phyloP scores from a whole-genome alignment of 2,329 filamentous ascomycete genomes.

The Tolypocladium pustulatum region DNA sequence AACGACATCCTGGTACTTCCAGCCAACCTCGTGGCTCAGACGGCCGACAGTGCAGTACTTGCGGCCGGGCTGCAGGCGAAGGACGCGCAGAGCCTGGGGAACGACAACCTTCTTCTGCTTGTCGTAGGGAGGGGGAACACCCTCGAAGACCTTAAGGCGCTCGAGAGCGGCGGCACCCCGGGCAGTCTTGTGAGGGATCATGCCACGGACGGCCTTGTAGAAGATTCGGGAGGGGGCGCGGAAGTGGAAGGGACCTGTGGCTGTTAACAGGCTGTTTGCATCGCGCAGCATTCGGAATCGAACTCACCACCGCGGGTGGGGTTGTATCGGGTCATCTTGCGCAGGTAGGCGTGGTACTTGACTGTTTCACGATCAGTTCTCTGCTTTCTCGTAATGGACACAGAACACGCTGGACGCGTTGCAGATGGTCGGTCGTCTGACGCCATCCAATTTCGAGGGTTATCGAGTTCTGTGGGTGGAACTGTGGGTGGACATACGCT shows the following conservation, averaged over 20 bases:
- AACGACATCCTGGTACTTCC: constrained; percentile 99
- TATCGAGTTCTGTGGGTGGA: constrained; percentile 1
- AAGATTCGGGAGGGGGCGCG: constrained; percentile 98
- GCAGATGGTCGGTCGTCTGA: background rate
- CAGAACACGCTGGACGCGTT: too few species aligned
- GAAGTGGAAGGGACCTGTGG: constrained; percentile 95
- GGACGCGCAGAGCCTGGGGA: constrained; percentile 91
- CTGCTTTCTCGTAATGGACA: constrained; percentile 5
- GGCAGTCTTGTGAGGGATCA: constrained; percentile 99
- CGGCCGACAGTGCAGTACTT: constrained; percentile 99
- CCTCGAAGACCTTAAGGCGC: constrained; percentile 99
- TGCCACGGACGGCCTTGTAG: constrained; percentile 99
- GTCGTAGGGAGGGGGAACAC: constrained; percentile 97
- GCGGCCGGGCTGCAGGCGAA: constrained; percentile 95
- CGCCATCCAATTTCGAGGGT: background rate
- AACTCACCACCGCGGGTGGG: constrained; percentile 89
- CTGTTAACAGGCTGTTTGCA: constrained; percentile 22
- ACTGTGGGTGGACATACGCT: constrained; percentile 66
- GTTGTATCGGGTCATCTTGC: constrained; percentile 99
- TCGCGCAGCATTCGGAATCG: constrained; percentile 2
- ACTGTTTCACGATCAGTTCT: constrained; percentile 56
- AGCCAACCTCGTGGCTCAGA: constrained; percentile 97
- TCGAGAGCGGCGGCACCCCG: constrained; percentile 93
- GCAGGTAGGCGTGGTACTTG: constrained; percentile 99
- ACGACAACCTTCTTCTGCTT: constrained; percentile 99